Evolutionary conservation across 139 green algal genomes (phyloP).

Genomic region (Closterium sp.): DNA sequence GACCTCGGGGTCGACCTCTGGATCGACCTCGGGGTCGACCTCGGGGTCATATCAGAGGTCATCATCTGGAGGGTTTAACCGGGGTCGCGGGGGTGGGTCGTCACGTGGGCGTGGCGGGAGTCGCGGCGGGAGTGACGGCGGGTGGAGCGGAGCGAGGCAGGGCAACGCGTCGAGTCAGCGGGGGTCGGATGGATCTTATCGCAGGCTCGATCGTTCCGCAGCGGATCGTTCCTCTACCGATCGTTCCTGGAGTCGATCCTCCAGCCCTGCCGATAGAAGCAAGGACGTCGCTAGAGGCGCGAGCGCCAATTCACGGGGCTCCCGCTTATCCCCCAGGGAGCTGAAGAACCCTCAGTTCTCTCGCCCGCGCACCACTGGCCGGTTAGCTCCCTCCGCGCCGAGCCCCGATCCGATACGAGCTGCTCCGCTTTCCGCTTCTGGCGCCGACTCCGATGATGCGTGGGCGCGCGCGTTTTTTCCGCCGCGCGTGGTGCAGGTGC

Average conservation of each 20-base stretch:
- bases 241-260: background rate
- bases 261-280: background rate
- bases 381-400: background rate
- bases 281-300: background rate
- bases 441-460: background rate
- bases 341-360: background rate
- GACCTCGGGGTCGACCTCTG: too few species aligned
- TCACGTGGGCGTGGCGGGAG: too few species aligned
- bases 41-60: too few species aligned
- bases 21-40: too few species aligned
- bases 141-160: too few species aligned
- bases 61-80: too few species aligned
- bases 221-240: background rate
- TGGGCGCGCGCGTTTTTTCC: background rate
- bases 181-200: too few species aligned
- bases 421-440: background rate
- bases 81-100: too few species aligned
- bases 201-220: background rate
- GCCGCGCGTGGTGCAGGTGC: background rate
- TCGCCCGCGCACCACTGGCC: background rate
- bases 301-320: background rate
- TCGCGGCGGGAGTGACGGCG: too few species aligned
- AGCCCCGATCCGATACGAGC: background rate
- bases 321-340: slow-evolving; percentile 58
- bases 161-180: background rate